phyloP scores from a whole-genome alignment of 129 eudicot genomes.

The Escallonia rubra region DNA sequence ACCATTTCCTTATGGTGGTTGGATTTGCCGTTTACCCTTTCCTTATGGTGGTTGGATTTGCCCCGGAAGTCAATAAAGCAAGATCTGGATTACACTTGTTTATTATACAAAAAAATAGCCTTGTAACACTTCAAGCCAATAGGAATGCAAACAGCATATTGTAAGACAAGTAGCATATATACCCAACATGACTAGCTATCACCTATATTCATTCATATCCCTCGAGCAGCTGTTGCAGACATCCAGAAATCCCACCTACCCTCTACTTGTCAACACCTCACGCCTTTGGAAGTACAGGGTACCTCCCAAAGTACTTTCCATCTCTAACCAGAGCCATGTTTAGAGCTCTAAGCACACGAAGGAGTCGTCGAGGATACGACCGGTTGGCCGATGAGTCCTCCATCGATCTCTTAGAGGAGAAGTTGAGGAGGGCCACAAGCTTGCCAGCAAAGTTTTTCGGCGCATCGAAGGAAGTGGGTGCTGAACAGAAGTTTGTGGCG shows the following conservation, averaged over 20 bases:
- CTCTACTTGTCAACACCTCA: neutral
- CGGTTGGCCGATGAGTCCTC: slow-evolving; percentile 35
- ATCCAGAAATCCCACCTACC: neutral
- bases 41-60: slow-evolving; percentile 9
- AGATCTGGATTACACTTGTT: neutral
- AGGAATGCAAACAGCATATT: too few species aligned
- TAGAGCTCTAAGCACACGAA: slow-evolving; percentile 50
- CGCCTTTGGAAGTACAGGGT: neutral
- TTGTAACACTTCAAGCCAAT: too few species aligned
- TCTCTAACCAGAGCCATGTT: slow-evolving; percentile 33
- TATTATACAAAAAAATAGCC: neutral
- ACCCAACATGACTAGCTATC: slow-evolving; percentile 9
- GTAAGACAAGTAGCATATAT: neutral
- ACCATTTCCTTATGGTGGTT: neutral
- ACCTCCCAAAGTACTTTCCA: neutral
- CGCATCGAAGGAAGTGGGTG: slow-evolving; percentile 2
- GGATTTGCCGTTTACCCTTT: neutral
- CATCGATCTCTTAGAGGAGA: slow-evolving; percentile 11
- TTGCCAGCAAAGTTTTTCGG: slow-evolving; percentile 33
- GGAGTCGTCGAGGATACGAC: slow-evolving; percentile 50
- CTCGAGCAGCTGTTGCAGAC: neutral
- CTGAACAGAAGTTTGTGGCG: slow-evolving; percentile 14
- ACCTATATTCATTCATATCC: neutral
- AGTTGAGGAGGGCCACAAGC: slow-evolving; percentile 35
- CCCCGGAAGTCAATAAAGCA: slow-evolving; percentile 6